Percentiles rank a stretch among this genome's conserved stretches.
phyloP scores from a whole-genome alignment of 352 stramenopile genomes.

The Globisporangium viniferum region DNA sequence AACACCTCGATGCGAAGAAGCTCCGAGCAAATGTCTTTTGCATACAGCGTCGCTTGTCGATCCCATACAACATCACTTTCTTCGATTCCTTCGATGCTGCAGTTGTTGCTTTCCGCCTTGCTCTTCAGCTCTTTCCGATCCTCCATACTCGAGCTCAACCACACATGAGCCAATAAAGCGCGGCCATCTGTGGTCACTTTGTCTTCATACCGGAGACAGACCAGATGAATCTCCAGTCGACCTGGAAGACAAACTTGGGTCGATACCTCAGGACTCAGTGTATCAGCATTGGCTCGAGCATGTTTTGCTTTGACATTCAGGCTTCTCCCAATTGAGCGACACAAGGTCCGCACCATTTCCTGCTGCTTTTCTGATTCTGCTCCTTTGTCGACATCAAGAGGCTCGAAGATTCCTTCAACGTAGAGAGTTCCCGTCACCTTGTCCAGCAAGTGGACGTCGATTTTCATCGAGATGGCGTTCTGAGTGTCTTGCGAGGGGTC shows the following conservation, averaged over 20 bases:
- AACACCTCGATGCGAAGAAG: constrained; percentile 35
- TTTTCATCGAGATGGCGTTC: constrained; percentile 22
- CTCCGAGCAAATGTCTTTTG: constrained; percentile 27
- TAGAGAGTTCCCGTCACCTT: constrained; percentile 33
- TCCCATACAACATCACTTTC: constrained; percentile 29
- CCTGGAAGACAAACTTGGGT: constrained; percentile 13
- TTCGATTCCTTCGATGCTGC: constrained; percentile 8
- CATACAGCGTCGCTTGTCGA: constrained; percentile 36
- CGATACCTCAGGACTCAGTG: background rate
- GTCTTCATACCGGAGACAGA: constrained; percentile 17
- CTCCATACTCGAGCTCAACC: constrained; percentile 34
- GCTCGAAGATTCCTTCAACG: constrained; percentile 46
- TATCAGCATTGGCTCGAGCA: background rate
- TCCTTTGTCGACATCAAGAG: constrained; percentile 18
- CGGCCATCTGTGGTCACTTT: constrained; percentile 8
- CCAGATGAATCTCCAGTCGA: constrained; percentile 38
- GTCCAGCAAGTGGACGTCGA: constrained; percentile 27
- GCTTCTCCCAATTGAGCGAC: constrained; percentile 10
- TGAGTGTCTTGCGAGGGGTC: constrained; percentile 5
- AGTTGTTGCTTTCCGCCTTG: constrained; percentile 7
- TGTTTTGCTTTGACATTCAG: constrained; percentile 16
- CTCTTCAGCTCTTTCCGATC: constrained; percentile 32
- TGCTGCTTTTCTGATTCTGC: background rate
- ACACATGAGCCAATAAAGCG: constrained; percentile 29
- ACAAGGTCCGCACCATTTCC: constrained; percentile 4